Evolutionary conservation across 352 stramenopile genomes (phyloP).

Genomic region (Pythium grandisporangium): DNA sequence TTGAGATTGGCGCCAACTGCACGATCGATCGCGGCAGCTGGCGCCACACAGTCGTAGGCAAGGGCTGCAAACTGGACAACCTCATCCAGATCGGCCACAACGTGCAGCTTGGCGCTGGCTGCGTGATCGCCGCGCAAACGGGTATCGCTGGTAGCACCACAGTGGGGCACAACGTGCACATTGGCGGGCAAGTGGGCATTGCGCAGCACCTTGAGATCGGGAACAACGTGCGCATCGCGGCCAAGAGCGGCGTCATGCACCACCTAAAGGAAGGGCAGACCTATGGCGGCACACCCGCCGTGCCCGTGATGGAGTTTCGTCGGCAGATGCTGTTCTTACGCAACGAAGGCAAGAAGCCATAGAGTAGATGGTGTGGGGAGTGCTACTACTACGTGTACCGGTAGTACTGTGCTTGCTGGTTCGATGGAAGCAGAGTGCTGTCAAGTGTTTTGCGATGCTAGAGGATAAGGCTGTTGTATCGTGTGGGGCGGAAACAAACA

Average conservation of each 20-base stretch:
- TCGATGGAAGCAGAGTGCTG: too few species aligned
- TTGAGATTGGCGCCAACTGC: conserved; percentile 80
- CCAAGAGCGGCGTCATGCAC: conserved; percentile 81
- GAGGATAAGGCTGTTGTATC: too few species aligned
- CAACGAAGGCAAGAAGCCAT: conserved; percentile 31
- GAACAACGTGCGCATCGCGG: conserved; percentile 77
- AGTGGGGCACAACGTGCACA: conserved; percentile 59
- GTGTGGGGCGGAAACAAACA: too few species aligned
- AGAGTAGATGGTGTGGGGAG: too few species aligned
- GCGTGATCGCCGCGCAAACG: conserved; percentile 71
- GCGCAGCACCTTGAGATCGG: conserved; percentile 73
- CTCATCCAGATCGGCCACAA: conserved; percentile 86
- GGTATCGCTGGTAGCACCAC: conserved; percentile 80
- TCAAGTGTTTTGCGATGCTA: too few species aligned
- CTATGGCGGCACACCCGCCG: conserved; percentile 61
- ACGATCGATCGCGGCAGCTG: conserved; percentile 81
- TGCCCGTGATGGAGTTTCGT: conserved; percentile 75
- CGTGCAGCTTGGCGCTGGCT: conserved; percentile 59
- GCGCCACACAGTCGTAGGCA: conserved; percentile 67
- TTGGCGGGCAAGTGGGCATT: conserved; percentile 79
- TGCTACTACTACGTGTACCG: too few species aligned
- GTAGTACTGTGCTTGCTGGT: too few species aligned
- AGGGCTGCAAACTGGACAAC: conserved; percentile 79
- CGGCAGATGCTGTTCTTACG: conserved; percentile 55
- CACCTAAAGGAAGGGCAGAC: conserved; percentile 37